phyloP scores from a whole-genome alignment of 768 basidiomycete species.

The Pleurotus pulmonarius region DNA sequence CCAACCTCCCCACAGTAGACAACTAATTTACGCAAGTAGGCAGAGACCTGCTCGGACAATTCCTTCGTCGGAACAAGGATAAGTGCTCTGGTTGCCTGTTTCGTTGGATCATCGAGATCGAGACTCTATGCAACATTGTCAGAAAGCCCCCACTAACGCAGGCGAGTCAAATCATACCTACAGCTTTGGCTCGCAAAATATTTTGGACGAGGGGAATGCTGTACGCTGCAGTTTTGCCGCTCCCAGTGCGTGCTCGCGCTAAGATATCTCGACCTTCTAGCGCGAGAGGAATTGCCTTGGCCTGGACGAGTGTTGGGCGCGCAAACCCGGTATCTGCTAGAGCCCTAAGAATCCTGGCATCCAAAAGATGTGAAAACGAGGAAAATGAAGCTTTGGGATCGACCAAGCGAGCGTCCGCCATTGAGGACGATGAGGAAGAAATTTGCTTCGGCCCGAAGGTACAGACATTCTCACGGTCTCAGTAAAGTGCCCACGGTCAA shows the following conservation, averaged over 20 bases:
- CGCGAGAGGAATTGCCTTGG: conserved; percentile 88
- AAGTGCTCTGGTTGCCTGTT: conserved; percentile 66
- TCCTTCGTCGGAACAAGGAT: conserved; percentile 91
- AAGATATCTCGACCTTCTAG: conserved; percentile 88
- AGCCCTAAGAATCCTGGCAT: conserved; percentile 80
- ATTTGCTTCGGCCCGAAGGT: too few species aligned
- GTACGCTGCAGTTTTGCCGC: conserved; percentile 96
- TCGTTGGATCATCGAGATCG: conserved; percentile 32
- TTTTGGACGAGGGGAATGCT: conserved; percentile 90
- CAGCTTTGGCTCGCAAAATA: conserved; percentile 75
- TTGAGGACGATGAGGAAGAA: conserved; percentile 11
- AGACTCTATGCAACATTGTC: conserved; percentile 25
- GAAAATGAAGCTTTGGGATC: conserved; percentile 50
- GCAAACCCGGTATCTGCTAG: conserved; percentile 90
- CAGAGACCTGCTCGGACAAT: conserved; percentile 84
- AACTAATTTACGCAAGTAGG: conserved; percentile 60
- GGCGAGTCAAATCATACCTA: conserved; percentile 34
- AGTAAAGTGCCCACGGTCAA: too few species aligned
- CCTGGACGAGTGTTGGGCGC: conserved; percentile 88
- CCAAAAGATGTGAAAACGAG: conserved; percentile 74
- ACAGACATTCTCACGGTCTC: too few species aligned
- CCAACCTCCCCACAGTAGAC: conserved; percentile 78
- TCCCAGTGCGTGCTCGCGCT: conserved; percentile 91
- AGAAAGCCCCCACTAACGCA: neutral
- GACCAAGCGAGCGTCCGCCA: conserved; percentile 44